Evolutionary conservation across 2,329 filamentous ascomycete genomes (phyloP).

Genomic region (Diplodia corticola): DNA sequence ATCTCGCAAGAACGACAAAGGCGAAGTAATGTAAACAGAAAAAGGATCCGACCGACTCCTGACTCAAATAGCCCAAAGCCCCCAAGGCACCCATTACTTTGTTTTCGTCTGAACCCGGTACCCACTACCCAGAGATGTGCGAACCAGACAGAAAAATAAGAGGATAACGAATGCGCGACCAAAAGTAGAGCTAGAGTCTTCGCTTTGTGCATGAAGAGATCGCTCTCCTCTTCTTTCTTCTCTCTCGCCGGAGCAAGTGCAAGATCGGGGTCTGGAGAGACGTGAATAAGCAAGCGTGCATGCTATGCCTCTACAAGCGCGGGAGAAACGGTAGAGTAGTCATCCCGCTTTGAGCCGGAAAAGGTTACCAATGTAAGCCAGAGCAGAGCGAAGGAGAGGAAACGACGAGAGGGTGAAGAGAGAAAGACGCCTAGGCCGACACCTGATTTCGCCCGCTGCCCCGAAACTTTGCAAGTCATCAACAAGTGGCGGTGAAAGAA

Average conservation of each 20-base stretch:
- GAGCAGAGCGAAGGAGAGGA: background rate
- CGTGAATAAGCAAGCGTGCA: background rate
- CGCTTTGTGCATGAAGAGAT: background rate
- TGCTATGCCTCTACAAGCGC: background rate
- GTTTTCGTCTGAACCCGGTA: too few relatives aligned
- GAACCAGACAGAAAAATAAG: background rate
- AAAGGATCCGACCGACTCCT: slow-evolving; percentile 12
- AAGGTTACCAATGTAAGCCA: background rate
- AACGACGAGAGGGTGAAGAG: slow-evolving; percentile 1
- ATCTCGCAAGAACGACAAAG: background rate
- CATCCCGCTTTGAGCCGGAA: background rate
- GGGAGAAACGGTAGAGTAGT: background rate
- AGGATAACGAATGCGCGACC: background rate
- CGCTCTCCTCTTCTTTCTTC: background rate
- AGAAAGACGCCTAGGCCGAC: slow-evolving; percentile 7
- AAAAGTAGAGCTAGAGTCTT: background rate
- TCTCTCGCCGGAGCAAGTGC: background rate
- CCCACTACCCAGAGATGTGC: slow-evolving; percentile 2
- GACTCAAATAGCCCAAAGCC: slow-evolving; percentile 20
- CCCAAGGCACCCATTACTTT: slow-evolving; percentile 17
- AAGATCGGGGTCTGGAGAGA: background rate
- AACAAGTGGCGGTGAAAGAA: slow-evolving; percentile 17
- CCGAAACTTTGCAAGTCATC: slow-evolving; percentile 16
- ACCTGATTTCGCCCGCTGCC: slow-evolving; percentile 3
- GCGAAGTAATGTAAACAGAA: slow-evolving; percentile 11